phyloP scores from a whole-genome alignment of 768 basidiomycete genomes.

The Crucibulum laeve region DNA sequence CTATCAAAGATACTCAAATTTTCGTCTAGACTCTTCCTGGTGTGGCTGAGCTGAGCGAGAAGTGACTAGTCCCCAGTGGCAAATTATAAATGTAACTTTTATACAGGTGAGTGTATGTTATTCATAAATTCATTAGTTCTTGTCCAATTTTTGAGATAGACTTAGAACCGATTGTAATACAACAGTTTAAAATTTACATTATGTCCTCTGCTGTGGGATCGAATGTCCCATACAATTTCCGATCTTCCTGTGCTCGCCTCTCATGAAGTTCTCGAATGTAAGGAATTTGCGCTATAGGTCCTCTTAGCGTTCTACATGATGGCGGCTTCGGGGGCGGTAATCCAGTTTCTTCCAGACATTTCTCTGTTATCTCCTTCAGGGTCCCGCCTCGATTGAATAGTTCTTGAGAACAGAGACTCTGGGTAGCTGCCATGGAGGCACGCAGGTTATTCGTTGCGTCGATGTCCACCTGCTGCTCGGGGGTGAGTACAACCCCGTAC shows the following conservation, averaged over 20 bases:
- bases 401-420: constrained; percentile 10
- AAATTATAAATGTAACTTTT: background rate
- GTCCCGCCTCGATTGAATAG: constrained; percentile 20
- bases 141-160: no score
- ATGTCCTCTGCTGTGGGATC: no score
- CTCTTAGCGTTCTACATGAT: constrained; percentile 15
- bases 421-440: constrained; percentile 12
- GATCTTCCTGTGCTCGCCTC: constrained; percentile 14
- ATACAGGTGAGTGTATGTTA: background rate
- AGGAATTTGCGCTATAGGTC: constrained; percentile 13
- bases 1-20: constrained; percentile 9
- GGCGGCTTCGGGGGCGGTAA: constrained; percentile 16
- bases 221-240: constrained; percentile 4
- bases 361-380: constrained; percentile 14
- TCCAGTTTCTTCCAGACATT: constrained; percentile 18
- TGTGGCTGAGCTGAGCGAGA: constrained; percentile 87
- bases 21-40: constrained; percentile 74
- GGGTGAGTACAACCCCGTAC: constrained; percentile 19
- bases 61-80: constrained; percentile 30
- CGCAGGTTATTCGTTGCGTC: constrained; percentile 13
- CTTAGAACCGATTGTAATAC: no score
- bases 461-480: constrained; percentile 13
- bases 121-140: background rate
- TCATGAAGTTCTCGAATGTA: constrained; percentile 15
- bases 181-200: no score